Evolutionary conservation across 495 filamentous ascomycete genomes (phyloP).

Genomic region (Neurospora intermedia): DNA sequence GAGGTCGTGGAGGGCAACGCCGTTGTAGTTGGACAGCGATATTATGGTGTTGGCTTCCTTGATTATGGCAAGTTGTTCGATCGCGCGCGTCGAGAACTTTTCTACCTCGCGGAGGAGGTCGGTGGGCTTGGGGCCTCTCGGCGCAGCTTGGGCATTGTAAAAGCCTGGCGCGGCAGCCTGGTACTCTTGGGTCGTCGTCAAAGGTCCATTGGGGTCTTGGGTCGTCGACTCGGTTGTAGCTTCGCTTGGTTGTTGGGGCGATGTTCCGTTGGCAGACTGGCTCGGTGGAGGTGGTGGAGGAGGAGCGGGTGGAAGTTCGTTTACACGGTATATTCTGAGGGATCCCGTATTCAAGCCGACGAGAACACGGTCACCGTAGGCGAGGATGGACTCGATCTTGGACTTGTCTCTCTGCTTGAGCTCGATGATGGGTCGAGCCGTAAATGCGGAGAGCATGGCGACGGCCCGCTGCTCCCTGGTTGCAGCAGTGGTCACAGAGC

Average conservation of each 20-base stretch:
- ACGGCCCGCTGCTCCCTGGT: constrained; percentile 18
- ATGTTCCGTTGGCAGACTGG: constrained; percentile 21
- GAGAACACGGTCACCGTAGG: constrained; percentile 87
- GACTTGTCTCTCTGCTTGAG: constrained; percentile 89
- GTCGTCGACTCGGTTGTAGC: neutral
- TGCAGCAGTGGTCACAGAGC: constrained; percentile 5
- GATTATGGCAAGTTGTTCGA: constrained; percentile 88
- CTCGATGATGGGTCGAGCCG: constrained; percentile 91
- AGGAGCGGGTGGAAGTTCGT: constrained; percentile 35
- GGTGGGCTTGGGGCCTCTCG: constrained; percentile 46
- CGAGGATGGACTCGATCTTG: constrained; percentile 85
- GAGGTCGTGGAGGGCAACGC: constrained; percentile 80
- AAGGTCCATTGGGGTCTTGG: neutral
- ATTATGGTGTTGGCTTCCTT: constrained; percentile 89
- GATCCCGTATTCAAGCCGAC: constrained; percentile 84
- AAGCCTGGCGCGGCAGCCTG: constrained; percentile 4
- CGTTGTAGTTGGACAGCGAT: constrained; percentile 68
- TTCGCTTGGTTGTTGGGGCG: constrained; percentile 9
- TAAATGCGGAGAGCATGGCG: constrained; percentile 95
- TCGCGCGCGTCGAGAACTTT: constrained; percentile 78
- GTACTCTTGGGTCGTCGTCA: neutral
- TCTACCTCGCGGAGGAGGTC: constrained; percentile 84
- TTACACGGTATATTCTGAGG: constrained; percentile 83
- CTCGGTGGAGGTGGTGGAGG: constrained; percentile 1
- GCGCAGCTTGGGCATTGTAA: constrained; percentile 13